Base-by-base conservation (phyloP, 129 eudicot genomes). In the Saussurea involucrata region DNA sequence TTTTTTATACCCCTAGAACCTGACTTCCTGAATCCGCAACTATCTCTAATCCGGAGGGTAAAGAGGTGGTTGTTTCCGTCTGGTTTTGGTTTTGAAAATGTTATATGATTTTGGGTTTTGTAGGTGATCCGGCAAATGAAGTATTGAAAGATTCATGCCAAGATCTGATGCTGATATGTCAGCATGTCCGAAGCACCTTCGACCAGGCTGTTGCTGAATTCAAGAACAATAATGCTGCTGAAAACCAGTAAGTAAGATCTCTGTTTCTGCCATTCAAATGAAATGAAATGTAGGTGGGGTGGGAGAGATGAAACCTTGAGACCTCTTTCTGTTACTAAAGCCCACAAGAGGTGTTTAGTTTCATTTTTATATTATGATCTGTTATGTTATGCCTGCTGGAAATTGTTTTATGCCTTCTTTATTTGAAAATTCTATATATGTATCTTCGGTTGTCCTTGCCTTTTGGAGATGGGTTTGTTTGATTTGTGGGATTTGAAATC, bases 121-220 rank as follows among this genome's bases (percentile, higher is more conserved):
- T 79, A 92, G 97, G 97, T 71, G 98, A 90, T 76, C 92, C 92
- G 22, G 93, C 98, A 42, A 84, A 83, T 7, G 97, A 89, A 76
- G 95, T 91, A 21, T 71, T 94, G 78, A 94, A 89, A 74, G 96
- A 90, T 82, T 82, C 93, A 27, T 91, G 98, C 80, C 97, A 94
- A 78, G 89, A 91, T 77, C 84, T 94, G 20, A 87, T 91, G 88
- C 71, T 84, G 76, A 72, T 91, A 71, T 91, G 97, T 81, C 89
- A 94, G 84, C 92, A 91, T 83, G 90, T 89, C 21, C 83, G 92
- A 65, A 79, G 85, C 80, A 89, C 96, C 61, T 91, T 91, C 65
- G 90, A 86, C 33, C 83, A 79, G 46, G 97, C 93, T 24, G 90
- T 91, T 76, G 42, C 68, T 33, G 87, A 84, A 44, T 93, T 87